These are phyloP conservation scores for Ensete glaucum DNA, from an alignment of 176 grass and related monocot genomes.

Conservation along the genomic window DNA sequence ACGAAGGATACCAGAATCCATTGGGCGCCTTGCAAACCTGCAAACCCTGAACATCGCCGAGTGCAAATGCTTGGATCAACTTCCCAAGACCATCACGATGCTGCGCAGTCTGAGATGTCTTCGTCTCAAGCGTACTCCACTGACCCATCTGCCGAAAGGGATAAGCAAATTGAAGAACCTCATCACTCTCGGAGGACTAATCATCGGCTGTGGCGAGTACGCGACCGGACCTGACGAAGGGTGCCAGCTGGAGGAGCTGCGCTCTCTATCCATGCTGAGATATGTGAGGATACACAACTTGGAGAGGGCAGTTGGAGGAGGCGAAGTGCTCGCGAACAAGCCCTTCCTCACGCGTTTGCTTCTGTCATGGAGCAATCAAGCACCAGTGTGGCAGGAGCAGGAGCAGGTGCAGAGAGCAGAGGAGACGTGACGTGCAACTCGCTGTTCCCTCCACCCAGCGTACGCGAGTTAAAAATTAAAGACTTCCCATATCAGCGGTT, in stretches of 20 bases:
- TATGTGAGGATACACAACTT: conserved; percentile 44
- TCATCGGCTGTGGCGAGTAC: conserved; percentile 42
- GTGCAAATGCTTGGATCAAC: conserved; percentile 44
- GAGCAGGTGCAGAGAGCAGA: too few species aligned
- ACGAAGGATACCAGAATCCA: conserved; percentile 50
- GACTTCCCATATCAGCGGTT: neutral
- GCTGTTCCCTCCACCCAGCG: neutral
- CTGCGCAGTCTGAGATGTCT: conserved; percentile 59
- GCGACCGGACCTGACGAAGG: conserved; percentile 17
- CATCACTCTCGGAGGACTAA: conserved; percentile 52
- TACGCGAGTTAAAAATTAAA: neutral
- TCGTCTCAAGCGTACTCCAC: conserved; percentile 37
- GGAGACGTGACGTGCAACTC: neutral
- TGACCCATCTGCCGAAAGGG: conserved; percentile 57
- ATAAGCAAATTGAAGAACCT: conserved; percentile 51
- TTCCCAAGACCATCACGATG: conserved; percentile 51
- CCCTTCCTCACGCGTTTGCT: conserved; percentile 22
- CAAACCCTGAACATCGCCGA: conserved; percentile 54
- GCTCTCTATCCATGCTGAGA: conserved; percentile 49
- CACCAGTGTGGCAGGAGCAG: neutral
- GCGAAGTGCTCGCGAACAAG: conserved; percentile 45
- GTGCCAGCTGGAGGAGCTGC: conserved; percentile 58
- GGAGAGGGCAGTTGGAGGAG: conserved; percentile 41
- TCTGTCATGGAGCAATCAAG: neutral
- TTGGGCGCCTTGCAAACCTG: conserved; percentile 60